Percentiles rank a stretch among this genome's conserved stretches.
Evolutionary conservation across 345 rosid genomes (phyloP).

Genomic region (Eutrema yunnanense): DNA sequence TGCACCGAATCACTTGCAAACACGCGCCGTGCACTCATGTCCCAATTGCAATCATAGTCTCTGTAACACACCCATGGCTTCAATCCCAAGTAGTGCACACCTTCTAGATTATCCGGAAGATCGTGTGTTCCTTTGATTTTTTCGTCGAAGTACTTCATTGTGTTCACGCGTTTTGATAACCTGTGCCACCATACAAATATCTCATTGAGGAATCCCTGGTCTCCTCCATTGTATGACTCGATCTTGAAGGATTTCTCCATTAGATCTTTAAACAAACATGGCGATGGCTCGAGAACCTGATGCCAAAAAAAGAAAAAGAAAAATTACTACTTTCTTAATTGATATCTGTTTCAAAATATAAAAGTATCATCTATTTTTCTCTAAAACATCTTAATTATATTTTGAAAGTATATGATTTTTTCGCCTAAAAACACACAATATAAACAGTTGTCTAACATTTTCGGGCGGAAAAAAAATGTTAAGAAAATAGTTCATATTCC

Average conservation of each 20-base stretch:
- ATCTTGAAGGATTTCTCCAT: constrained; percentile 37
- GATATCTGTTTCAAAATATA: neutral
- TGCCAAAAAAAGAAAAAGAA: neutral
- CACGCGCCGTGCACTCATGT: constrained; percentile 15
- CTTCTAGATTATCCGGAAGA: constrained; percentile 13
- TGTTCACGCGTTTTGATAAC: constrained; percentile 45
- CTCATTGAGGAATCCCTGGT: constrained; percentile 84
- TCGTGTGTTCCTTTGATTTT: neutral
- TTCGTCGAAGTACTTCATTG: constrained; percentile 40
- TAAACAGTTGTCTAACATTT: no score
- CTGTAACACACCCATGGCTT: constrained; percentile 94
- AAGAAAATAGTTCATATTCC: no score
- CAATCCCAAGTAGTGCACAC: constrained; percentile 65
- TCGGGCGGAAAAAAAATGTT: no score
- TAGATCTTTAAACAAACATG: constrained; percentile 53
- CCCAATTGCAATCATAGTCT: constrained; percentile 97
- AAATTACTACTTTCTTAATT: neutral
- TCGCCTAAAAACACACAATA: no score
- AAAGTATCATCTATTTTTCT: no score
- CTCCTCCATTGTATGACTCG: constrained; percentile 74
- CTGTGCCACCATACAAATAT: constrained; percentile 91
- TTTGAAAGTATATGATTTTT: no score
- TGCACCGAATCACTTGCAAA: constrained; percentile 69
- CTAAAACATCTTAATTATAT: no score
- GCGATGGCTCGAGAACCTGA: constrained; percentile 63